Evolutionary conservation across 2,329 filamentous ascomycete species (phyloP), one percentile per base, ranked within the genome.

Genomic region (Pestalotiopsis fici): DNA sequence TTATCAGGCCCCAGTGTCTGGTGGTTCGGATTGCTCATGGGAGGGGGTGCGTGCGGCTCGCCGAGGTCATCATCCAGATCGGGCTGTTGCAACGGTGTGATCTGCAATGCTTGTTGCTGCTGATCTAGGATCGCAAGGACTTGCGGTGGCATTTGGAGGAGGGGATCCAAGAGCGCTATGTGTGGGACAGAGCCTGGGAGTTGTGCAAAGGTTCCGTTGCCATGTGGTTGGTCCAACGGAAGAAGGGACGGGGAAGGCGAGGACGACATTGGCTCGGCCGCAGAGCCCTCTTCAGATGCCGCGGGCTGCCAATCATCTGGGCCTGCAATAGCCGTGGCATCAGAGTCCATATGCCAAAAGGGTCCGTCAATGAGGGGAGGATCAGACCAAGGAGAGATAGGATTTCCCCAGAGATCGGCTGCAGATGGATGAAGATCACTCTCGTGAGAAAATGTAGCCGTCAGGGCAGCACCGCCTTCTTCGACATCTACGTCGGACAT

Each of bases 1-100:
- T 90, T 90, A 65, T 81, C 80, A 13, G 84, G 83, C 11, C 82
- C 82, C 35, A 87, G 78, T 18, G 74, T 76, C 65, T 70, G 70
- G n/a, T 74, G 71, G 54, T 77, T 78, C 4, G 74, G 73, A 67
- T 78, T 79, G 66, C 74, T 76, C 59, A 78, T 55, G 55, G 78
- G 71, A 39, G 74, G 69, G 15, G 78, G 75, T n/a, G 15, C 57
- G 63, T 80, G 76, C 60, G 71, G 65, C 35, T 67, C 70, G 47
- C 65, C 68, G 23, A 63, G 60, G 35, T 67, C 71, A 31, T 63
- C 65, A 15, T 71, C 69, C 35, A 69, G 39, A 12, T 68, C 68
- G 66, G 31, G 31, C n/a, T 43, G 59, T n/a, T 47, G 59, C 21
- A n/a, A 21, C 21, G 6, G 43, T 21, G 21, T 7, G 43, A 11